phyloP scores from a whole-genome alignment of 2,329 filamentous ascomycete genomes.

The Xylariales sp. region DNA sequence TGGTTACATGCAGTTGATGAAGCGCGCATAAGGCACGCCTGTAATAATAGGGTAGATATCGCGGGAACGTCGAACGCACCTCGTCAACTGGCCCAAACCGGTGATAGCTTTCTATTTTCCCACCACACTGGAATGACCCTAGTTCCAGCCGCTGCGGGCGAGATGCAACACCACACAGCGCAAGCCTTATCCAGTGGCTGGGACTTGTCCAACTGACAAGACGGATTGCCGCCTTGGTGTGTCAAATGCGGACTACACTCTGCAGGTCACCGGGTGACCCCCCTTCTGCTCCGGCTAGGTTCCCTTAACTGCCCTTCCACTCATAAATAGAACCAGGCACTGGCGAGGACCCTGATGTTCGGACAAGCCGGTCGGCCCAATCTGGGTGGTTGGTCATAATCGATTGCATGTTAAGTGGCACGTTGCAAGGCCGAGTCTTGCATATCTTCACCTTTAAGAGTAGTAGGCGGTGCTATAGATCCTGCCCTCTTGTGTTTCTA shows the following conservation, averaged over 20 bases:
- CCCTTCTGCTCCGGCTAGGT: slow-evolving; percentile 22
- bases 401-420: slow-evolving; percentile 24
- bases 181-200: slow-evolving; percentile 37
- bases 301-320: slow-evolving; percentile 1
- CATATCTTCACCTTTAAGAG: slow-evolving; percentile 23
- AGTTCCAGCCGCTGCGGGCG: slow-evolving; percentile 27
- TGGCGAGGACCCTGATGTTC: slow-evolving; percentile 28
- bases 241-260: slow-evolving; percentile 16
- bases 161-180: slow-evolving; percentile 28
- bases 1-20: slow-evolving; percentile 34
- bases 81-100: slow-evolving; percentile 4
- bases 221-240: slow-evolving; percentile 33
- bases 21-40: slow-evolving; percentile 26
- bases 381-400: slow-evolving; percentile 18
- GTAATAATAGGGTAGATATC: slow-evolving; percentile 11
- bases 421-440: slow-evolving; percentile 10
- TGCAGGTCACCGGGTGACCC: slow-evolving; percentile 34
- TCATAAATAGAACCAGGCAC: slow-evolving; percentile 29
- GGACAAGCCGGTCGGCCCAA: slow-evolving; percentile 25
- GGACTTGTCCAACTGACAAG: slow-evolving; percentile 31
- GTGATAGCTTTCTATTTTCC: slow-evolving; percentile 14
- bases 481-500: no score
- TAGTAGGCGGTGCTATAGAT: slow-evolving; percentile 7
- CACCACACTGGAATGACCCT: slow-evolving; percentile 26
- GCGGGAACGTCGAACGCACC: slow-evolving; percentile 12